Evolutionary conservation across 1,284 basidiomycete genomes (phyloP).

Genomic region (Dichomitus squalens): DNA sequence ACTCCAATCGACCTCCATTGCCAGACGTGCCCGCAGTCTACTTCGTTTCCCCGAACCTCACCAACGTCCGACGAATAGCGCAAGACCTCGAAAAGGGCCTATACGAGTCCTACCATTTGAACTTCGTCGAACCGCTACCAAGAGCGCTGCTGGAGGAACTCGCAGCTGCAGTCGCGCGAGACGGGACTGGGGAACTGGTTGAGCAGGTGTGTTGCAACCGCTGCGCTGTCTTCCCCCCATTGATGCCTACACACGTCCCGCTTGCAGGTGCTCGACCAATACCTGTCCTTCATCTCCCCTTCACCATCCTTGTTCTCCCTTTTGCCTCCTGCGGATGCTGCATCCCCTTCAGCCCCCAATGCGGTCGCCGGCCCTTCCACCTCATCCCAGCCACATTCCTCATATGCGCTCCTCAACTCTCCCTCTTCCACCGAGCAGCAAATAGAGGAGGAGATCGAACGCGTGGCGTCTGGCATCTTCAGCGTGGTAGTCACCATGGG

Average conservation of each 20-base stretch:
- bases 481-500: slow-evolving; percentile 93
- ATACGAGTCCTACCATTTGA: slow-evolving; percentile 94
- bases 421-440: slow-evolving; percentile 88
- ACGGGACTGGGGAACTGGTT: slow-evolving; percentile 83
- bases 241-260: background rate
- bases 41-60: slow-evolving; percentile 90
- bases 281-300: slow-evolving; percentile 95
- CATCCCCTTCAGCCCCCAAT: slow-evolving; percentile 36
- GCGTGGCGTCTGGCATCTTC: slow-evolving; percentile 90
- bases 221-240: background rate
- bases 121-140: slow-evolving; percentile 92
- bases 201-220: slow-evolving; percentile 58
- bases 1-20: slow-evolving; percentile 86
- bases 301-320: slow-evolving; percentile 95
- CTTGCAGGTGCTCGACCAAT: slow-evolving; percentile 87
- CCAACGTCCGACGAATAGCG: slow-evolving; percentile 88
- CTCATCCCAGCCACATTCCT: slow-evolving; percentile 40
- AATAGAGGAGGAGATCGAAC: slow-evolving; percentile 93
- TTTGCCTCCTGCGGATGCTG: slow-evolving; percentile 52
- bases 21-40: slow-evolving; percentile 98
- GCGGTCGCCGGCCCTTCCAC: slow-evolving; percentile 35
- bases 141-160: slow-evolving; percentile 92
- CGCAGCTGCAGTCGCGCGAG: slow-evolving; percentile 84
- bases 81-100: slow-evolving; percentile 86
- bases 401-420: slow-evolving; percentile 92